Conservation (phyloP, 2,329 filamentous ascomycete species). For the Fusarium bactridioides region DNA sequence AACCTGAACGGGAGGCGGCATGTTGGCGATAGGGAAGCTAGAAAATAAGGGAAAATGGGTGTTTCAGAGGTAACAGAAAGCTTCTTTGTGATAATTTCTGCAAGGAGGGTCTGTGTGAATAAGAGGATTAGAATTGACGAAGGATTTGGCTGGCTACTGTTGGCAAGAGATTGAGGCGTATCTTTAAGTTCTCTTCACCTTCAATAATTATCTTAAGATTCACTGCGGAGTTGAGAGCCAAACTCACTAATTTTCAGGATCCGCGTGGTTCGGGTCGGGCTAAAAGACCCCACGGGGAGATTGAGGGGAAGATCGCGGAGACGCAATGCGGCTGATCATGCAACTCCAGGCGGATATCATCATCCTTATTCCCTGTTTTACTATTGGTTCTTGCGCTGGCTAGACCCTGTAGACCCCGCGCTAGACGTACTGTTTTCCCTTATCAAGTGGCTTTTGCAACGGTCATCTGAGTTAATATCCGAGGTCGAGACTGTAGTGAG, state of each 20-base stretch:
- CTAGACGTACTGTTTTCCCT: not conserved
- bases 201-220: not conserved
- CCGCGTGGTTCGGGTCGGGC: not conserved
- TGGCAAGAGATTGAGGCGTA: not conserved
- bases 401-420: not conserved
- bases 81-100: not conserved
- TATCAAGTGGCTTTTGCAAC: not conserved
- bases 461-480: slow-evolving; percentile 1
- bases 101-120: rapidly evolving
- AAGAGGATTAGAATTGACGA: not conserved
- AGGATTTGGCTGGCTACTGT: not conserved
- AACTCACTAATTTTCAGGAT: not conserved
- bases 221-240: not conserved
- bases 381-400: not conserved
- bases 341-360: not conserved
- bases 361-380: not conserved
- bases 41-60: rapidly evolving
- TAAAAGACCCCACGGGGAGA: slow-evolving; percentile 14
- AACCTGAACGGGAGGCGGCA: slow-evolving; percentile 36
- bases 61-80: not conserved
- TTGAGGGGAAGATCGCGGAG: slow-evolving; percentile 19
- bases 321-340: slow-evolving; percentile 8
- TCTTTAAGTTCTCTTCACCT: slow-evolving; percentile 6
- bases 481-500: not conserved
- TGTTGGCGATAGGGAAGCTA: not conserved